Base-by-base conservation (phyloP, 2,329 filamentous ascomycete species). In the Nothomitra cinnamomea region DNA sequence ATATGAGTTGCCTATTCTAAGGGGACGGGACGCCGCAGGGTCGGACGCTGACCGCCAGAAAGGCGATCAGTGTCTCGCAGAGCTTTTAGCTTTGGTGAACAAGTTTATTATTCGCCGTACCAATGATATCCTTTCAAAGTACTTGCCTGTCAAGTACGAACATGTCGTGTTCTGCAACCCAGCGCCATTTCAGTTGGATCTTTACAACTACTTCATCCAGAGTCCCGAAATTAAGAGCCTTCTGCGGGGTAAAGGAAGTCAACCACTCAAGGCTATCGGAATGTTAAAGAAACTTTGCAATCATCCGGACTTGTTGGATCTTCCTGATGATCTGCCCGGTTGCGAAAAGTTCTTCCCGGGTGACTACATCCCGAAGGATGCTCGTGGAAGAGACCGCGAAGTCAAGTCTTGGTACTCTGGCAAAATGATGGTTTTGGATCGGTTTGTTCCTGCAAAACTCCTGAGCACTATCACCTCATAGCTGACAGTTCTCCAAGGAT, bases 201-300 rank as follows among this genome's bases (percentile, higher is more conserved):
- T 98, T 1, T 98, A 98, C 73, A 95, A 95, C 63, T 87, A 95
- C 67, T 98, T 98, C 67, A 89, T 98, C 67, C 87, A 85, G 51
- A 95, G 89, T 56, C 90, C 92, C 0, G 87, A 94, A 56, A 96
- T 98, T 62, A 88, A 94, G 65, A 88, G 85, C 53, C 72, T 98
- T 45, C 77, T 98, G 36, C 81, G 86, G 59, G 92, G 92, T 57
- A 96, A 95, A 68, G 90, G 89, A 24, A 95, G 88, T 56, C 90
- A 96, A 62, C 92, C 92, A 1, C 75, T 98, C 49, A 96, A 96
- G 67, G 92, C 92, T 6, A 98, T 98, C 66, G 88, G 87, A 47
- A 82, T 98, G 60, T 76, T 98, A 63, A 98, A 98, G 70, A 98
- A 98, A 67, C 81, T 98, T 13, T 98, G 94, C 73, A 98, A 98